Conservation (phyloP, 495 filamentous ascomycete genomes). For the Pseudomonodictys pantanalensis region DNA sequence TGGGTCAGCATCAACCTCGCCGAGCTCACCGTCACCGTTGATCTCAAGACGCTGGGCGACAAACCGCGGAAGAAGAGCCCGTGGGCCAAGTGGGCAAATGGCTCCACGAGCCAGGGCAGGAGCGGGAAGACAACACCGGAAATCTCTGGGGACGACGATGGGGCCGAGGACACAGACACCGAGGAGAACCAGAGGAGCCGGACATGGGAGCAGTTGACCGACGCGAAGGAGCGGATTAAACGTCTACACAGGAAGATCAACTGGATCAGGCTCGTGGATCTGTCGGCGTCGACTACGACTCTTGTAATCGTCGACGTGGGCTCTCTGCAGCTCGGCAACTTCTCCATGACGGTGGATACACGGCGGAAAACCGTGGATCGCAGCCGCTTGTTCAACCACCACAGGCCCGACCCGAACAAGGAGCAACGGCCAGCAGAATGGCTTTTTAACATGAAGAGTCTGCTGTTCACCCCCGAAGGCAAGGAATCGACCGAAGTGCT, state of each 20-base stretch:
- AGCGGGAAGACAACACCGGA: conserved; percentile 14
- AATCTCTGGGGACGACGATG: background rate
- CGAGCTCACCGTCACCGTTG: conserved; percentile 79
- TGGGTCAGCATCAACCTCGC: conserved; percentile 89
- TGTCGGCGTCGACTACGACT: conserved; percentile 78
- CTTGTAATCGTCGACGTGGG: conserved; percentile 75
- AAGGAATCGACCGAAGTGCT: conserved; percentile 82
- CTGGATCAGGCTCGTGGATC: conserved; percentile 86
- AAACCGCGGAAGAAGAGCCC: conserved; percentile 26
- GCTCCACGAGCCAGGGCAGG: conserved; percentile 20
- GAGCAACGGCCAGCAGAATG: conserved; percentile 82
- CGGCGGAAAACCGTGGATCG: conserved; percentile 86
- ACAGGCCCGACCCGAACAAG: conserved; percentile 63
- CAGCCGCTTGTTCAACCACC: conserved; percentile 84
- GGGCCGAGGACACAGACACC: conserved; percentile 23
- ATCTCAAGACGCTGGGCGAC: conserved; percentile 57
- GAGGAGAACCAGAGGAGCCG: conserved; percentile 53
- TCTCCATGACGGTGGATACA: conserved; percentile 86
- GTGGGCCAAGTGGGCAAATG: conserved; percentile 30
- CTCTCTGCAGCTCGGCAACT: conserved; percentile 74
- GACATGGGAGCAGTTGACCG: conserved; percentile 73
- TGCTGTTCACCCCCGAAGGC: conserved; percentile 83
- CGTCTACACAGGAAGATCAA: conserved; percentile 78
- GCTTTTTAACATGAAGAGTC: conserved; percentile 80
- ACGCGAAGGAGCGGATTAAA: conserved; percentile 80